These are phyloP conservation scores for Filosporella fistucella DNA, from an alignment of 495 filamentous ascomycete species.

Conservation along the genomic window DNA sequence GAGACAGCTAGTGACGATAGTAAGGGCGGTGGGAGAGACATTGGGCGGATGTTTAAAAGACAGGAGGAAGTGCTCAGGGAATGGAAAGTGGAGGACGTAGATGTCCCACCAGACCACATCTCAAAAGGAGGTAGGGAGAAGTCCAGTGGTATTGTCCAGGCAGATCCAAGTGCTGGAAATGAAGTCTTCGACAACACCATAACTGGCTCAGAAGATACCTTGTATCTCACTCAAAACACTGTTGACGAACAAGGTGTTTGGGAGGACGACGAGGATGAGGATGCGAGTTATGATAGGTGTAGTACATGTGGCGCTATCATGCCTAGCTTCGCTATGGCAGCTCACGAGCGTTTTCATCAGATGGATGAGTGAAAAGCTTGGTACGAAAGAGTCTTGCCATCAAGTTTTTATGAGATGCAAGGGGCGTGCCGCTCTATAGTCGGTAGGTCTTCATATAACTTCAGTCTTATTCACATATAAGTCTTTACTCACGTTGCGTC, in stretches of 20 bases:
- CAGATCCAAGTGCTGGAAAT: conserved; percentile 25
- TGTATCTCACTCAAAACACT: conserved; percentile 20
- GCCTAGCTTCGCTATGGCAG: conserved; percentile 66
- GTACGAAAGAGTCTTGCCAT: no score
- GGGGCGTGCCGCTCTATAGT: no score
- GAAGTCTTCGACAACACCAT: conserved; percentile 12
- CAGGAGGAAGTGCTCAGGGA: conserved; percentile 62
- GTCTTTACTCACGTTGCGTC: no score
- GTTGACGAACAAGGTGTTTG: conserved; percentile 19
- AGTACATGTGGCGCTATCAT: conserved; percentile 56
- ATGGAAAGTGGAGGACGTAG: conserved; percentile 52
- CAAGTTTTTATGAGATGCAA: no score
- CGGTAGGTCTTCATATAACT: no score
- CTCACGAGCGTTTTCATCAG: conserved; percentile 68
- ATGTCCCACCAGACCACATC: conserved; percentile 25
- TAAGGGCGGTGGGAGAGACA: conserved; percentile 48
- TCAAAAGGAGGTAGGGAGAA: background rate
- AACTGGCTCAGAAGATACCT: conserved; percentile 25
- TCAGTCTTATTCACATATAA: no score
- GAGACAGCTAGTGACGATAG: conserved; percentile 49
- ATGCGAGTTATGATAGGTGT: conserved; percentile 37
- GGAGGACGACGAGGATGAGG: conserved; percentile 27
- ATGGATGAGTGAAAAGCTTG: conserved; percentile 8
- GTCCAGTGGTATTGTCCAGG: background rate
- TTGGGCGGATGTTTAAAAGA: conserved; percentile 62